phyloP scores from a whole-genome alignment of 192 early-diverging fungal species.

The Coemansia sp. region DNA sequence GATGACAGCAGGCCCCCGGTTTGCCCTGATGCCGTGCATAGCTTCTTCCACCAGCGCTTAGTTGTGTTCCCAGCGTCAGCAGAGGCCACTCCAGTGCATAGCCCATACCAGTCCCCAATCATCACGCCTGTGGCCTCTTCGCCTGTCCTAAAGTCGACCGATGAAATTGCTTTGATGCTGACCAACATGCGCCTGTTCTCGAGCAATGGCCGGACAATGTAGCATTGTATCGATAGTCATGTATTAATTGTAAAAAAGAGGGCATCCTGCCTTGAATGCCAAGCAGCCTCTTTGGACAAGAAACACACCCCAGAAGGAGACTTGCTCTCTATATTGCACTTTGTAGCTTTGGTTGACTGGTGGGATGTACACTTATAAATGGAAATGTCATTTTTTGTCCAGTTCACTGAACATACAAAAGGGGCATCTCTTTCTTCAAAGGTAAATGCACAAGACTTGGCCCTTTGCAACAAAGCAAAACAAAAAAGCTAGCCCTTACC shows the following conservation, averaged over 20 bases:
- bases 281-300: not conserved
- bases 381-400: too few relatives aligned
- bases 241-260: not conserved
- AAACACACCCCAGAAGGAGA: not conserved
- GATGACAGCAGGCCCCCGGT: conserved; percentile 27
- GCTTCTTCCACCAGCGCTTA: conserved; percentile 35
- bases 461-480: too few relatives aligned
- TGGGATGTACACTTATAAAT: too few relatives aligned
- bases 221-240: not conserved
- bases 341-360: not conserved
- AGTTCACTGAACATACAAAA: too few relatives aligned
- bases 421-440: too few relatives aligned
- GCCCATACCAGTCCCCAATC: conserved; percentile 20
- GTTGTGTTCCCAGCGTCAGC: conserved; percentile 46
- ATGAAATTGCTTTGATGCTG: conserved; percentile 2
- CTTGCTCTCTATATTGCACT: not conserved
- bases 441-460: too few relatives aligned
- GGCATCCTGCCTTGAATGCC: not conserved
- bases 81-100: conserved; percentile 31
- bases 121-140: conserved; percentile 28
- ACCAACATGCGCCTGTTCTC: not conserved
- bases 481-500: too few relatives aligned
- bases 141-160: conserved; percentile 21
- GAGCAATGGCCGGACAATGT: not conserved
- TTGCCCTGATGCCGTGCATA: conserved; percentile 21